A percentile compares a stretch with the other conserved stretches of the same genome.
Conservation (phyloP, 495 filamentous ascomycete genomes). For the Jackrogersella multiformis region DNA sequence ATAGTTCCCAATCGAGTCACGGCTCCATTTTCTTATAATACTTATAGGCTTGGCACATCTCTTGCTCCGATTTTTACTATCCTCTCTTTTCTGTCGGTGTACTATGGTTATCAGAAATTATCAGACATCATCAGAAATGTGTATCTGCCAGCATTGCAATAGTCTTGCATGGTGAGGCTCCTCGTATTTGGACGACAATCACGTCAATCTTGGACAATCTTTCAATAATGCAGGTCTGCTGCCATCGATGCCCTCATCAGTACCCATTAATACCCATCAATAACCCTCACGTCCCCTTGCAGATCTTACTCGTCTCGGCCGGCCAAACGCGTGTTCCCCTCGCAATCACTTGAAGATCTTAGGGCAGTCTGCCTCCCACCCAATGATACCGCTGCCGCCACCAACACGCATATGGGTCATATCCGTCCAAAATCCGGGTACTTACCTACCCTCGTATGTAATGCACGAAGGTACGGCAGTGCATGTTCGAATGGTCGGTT, state of each 20-base stretch:
- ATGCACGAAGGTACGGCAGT: slow-evolving; percentile 15
- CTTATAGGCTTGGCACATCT: slow-evolving; percentile 39
- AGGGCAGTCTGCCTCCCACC: slow-evolving; percentile 8
- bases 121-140: neutral
- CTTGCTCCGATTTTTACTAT: slow-evolving; percentile 30
- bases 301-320: slow-evolving; percentile 37
- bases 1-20: slow-evolving; percentile 32
- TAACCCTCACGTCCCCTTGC: slow-evolving; percentile 23
- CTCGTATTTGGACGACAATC: slow-evolving; percentile 43
- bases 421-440: slow-evolving; percentile 26
- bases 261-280: slow-evolving; percentile 3
- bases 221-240: slow-evolving; percentile 11
- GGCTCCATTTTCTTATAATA: slow-evolving; percentile 14
- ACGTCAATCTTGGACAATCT: slow-evolving; percentile 34
- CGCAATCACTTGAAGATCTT: slow-evolving; percentile 33
- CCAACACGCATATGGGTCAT: slow-evolving; percentile 24
- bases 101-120: slow-evolving; percentile 4
- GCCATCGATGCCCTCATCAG: neutral
- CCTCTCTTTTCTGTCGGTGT: slow-evolving; percentile 32
- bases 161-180: slow-evolving; percentile 30
- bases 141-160: neutral
- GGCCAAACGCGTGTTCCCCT: slow-evolving; percentile 17
- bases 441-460: slow-evolving; percentile 2
- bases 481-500: slow-evolving; percentile 20
- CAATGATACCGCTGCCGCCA: slow-evolving; percentile 39